Base-by-base conservation (phyloP, 2,329 filamentous ascomycete species). In the Cercospora sp. region DNA sequence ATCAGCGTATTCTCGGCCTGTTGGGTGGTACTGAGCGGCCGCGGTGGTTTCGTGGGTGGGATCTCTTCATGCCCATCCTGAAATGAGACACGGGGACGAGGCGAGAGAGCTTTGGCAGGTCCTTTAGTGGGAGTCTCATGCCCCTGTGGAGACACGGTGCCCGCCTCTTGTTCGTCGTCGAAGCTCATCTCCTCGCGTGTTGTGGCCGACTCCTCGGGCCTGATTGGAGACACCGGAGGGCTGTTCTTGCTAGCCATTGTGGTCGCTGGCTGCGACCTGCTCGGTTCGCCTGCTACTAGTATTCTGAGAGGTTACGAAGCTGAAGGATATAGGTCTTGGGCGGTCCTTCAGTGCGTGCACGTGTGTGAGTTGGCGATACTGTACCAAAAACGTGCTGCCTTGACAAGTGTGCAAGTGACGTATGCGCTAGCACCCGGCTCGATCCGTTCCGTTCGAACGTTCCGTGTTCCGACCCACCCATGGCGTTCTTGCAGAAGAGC, bases 1-100 rank as follows among this genome's bases (percentile, higher is more conserved):
- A 92, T 94, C 66, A 99, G 85, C 3, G 93, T 97, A 75, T 88
- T 87, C 80, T 94, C 91, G 59, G 93, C 93, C 82, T 97, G 91
- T 80, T 97, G 90, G 69, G 90, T 87, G 71, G 95, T 90, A 71
- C 88, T 92, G 76, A 92, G 77, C 58, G 94, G 94, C 68, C 94
- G 89, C 37, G 93, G 93, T 34, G 94, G 94, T 82, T 97, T 96
- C 49, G 91, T 86, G 12, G 93, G 93, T 26, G 90, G 81, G 21
- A 78, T 78, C 70, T 84, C 84, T 63, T 84, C 81, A 69, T 84
- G 81, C 10, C 82, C 79, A 18, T 84, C 81, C 53, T 80, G 80
- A 75, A 84, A 84, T 71, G 81, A 82, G 32, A 84, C 82, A 30
- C 79, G 79, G 13, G 79, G 82, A 73, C 79, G 84, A 62, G 78